Evolutionary conservation across 2,329 filamentous ascomycete genomes (phyloP), one percentile per base, ranked within the genome.

Genomic region (Furcasterigmium furcatum): DNA sequence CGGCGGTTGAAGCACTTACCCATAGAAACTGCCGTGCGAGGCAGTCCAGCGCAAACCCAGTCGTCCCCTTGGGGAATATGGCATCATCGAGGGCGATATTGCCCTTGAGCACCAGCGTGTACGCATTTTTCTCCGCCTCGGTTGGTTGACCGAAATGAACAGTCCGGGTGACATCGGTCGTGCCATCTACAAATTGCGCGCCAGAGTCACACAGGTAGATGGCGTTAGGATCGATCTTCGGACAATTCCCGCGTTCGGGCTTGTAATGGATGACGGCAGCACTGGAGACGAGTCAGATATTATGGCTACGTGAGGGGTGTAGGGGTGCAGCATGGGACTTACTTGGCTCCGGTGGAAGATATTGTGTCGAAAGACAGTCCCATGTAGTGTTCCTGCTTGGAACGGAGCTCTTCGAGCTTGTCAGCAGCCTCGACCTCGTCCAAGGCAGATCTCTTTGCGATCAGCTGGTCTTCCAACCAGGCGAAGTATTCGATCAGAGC

Each of bases 191-290:
- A 59, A 92, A 99, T 65, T 99, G 94, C n/a, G 88, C 94, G 19
- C 94, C 94, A 19, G 94, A 97, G 66, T 99, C 94, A 63, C 94
- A 99, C 3, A 99, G 81, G 59, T 99, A 99, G 47, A 99, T 82
- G 13, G 85, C 84, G 7, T 83, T 82, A 0, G 90, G 89, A 55
- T 99, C 90, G 55, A 99, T 90, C 22, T 80, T 72, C 9, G 91
- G 80, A 67, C 92, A 97, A 51, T 77, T 85, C 18, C 87, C 90
- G 45, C 79, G 82, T 60, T 96, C 88, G 0, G 94, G 91, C 55
- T 87, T 88, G 73, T 99, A 99, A 64, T 99, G 94, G 47, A 99
- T 99, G 12, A 99, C 80, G 5, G 94, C 94, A 47, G 91, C 94
- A 63, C 94, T 96, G 30, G 12, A 9, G 5, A 12, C 9, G 4